Evolutionary conservation across 345 rosid species (phyloP).

Genomic region (Kandelia obovata): DNA sequence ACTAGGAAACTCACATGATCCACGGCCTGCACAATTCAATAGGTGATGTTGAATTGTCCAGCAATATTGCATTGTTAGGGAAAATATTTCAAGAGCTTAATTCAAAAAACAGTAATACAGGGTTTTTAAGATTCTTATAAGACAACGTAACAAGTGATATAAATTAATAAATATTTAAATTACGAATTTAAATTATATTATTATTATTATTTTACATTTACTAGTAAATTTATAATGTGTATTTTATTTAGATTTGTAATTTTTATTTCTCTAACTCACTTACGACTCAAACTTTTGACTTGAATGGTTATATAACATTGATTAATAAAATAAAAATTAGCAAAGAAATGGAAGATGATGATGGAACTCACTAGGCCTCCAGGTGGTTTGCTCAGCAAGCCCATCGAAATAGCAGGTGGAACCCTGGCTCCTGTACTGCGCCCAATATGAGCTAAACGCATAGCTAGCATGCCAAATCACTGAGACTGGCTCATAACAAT

Average conservation of each 20-base stretch:
- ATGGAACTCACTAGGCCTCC: constrained; percentile 60
- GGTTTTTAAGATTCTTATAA: no score
- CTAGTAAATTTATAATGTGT: no score
- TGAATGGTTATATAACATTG: no score
- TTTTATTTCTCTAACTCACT: no score
- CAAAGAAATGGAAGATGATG: neutral
- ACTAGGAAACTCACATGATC: constrained; percentile 45
- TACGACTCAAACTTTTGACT: no score
- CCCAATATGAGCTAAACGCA: constrained; percentile 79
- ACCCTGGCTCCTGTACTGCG: constrained; percentile 49
- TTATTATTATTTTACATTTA: no score
- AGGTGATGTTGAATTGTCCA: neutral
- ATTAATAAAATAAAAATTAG: neutral
- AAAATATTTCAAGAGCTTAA: neutral
- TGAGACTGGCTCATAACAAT: constrained; percentile 56
- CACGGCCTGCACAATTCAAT: constrained; percentile 30
- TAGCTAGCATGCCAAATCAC: constrained; percentile 57
- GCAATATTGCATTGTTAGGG: neutral
- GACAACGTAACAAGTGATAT: no score
- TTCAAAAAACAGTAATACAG: no score
- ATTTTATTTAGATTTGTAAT: no score
- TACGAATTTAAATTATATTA: no score
- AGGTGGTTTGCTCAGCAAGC: constrained; percentile 52
- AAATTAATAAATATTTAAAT: no score
- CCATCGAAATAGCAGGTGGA: constrained; percentile 72